These are phyloP conservation scores for Aspergillus funiculosus DNA, from an alignment of 495 filamentous ascomycete genomes.

Conservation along the genomic window DNA sequence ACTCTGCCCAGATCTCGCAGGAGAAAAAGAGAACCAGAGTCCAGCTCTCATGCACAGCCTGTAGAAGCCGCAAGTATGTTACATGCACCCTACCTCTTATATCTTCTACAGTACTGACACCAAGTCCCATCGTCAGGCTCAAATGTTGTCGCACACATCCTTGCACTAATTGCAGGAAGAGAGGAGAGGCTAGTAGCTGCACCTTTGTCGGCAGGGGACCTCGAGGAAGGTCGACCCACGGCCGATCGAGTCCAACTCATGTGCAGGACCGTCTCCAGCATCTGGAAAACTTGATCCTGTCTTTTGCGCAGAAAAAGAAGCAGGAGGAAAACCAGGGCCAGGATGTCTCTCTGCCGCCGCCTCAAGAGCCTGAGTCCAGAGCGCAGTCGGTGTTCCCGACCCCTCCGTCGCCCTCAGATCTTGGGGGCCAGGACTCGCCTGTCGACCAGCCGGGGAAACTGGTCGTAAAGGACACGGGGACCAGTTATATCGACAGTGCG, in stretches of 20 bases:
- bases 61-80: conserved; percentile 45
- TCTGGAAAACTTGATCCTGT: conserved; percentile 47
- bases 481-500: conserved; percentile 44
- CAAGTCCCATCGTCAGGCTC: conserved; percentile 34
- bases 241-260: conserved; percentile 31
- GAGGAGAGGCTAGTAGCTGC: conserved; percentile 39
- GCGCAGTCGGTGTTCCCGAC: background rate
- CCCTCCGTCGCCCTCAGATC: background rate
- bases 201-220: conserved; percentile 39
- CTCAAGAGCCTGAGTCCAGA: background rate
- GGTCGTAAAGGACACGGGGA: conserved; percentile 51
- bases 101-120: background rate
- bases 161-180: conserved; percentile 46
- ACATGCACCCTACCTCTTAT: background rate
- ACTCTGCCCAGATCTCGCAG: background rate
- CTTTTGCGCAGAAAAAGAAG: conserved; percentile 37
- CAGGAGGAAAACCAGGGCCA: conserved; percentile 10
- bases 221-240: conserved; percentile 28
- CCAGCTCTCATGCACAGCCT: conserved; percentile 50
- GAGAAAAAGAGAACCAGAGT: conserved; percentile 47
- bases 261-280: conserved; percentile 48
- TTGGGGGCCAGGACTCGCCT: background rate
- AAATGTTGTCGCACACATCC: conserved; percentile 50
- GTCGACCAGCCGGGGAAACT: conserved; percentile 61
- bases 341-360: background rate